These are phyloP conservation scores for Tagetes erecta DNA, from an alignment of 129 eudicot species.

Conservation along the genomic window DNA sequence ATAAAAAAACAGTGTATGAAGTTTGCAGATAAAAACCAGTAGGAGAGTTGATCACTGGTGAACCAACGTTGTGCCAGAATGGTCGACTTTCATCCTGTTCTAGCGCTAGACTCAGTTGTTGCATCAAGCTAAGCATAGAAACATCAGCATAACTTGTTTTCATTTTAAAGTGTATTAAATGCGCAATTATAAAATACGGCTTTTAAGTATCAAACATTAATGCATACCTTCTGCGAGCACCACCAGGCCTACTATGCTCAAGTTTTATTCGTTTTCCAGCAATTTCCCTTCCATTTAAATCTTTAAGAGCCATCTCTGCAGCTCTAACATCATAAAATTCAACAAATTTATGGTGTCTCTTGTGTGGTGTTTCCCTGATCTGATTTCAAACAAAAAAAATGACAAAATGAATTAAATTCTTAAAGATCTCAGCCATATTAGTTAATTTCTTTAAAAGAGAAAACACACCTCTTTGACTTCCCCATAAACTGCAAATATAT, in stretches of 20 bases:
- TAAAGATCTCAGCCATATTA: background rate
- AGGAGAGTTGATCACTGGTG: slow-evolving; percentile 82
- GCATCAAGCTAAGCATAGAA: slow-evolving; percentile 62
- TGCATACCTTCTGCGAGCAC: slow-evolving; percentile 79
- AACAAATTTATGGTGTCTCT: slow-evolving; percentile 88
- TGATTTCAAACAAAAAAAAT: slow-evolving; percentile 32
- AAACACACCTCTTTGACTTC: slow-evolving; percentile 87
- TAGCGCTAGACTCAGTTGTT: slow-evolving; percentile 71
- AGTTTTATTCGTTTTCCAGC: slow-evolving; percentile 97
- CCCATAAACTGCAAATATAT: slow-evolving; percentile 82
- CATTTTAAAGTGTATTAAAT: background rate
- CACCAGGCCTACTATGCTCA: slow-evolving; percentile 98
- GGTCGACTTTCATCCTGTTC: slow-evolving; percentile 75
- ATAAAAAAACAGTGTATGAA: background rate
- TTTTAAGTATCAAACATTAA: background rate
- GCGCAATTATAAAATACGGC: background rate
- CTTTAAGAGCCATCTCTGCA: slow-evolving; percentile 87
- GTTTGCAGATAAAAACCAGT: slow-evolving; percentile 49
- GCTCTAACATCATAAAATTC: slow-evolving; percentile 93
- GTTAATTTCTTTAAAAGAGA: background rate
- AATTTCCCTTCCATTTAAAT: slow-evolving; percentile 88
- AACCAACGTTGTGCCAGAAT: slow-evolving; percentile 68
- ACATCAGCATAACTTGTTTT: slow-evolving; percentile 30
- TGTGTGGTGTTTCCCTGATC: slow-evolving; percentile 96
- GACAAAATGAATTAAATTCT: background rate